Percentiles rank a stretch among this genome's conserved stretches.
These are phyloP conservation scores for Trichomonas gallinae DNA, from an alignment of 208 protist species.

Conservation along the genomic window DNA sequence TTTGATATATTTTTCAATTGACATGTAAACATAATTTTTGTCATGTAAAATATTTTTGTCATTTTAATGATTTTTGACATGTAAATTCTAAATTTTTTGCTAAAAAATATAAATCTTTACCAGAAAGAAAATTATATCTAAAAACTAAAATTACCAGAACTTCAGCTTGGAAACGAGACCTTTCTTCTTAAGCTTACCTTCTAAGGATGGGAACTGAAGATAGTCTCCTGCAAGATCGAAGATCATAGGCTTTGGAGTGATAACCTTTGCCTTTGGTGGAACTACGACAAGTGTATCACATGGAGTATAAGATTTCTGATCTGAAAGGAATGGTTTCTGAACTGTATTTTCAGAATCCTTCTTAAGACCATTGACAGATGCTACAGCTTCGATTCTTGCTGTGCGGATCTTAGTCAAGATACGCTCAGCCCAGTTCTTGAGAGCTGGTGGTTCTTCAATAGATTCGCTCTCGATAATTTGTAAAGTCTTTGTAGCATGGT, in stretches of 20 bases:
- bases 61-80: too few species aligned
- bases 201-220: not conserved
- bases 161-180: not conserved
- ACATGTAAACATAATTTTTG: too few species aligned
- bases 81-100: too few species aligned
- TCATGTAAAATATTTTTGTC: too few species aligned
- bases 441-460: not conserved
- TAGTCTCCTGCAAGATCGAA: not conserved
- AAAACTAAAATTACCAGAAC: slow-evolving; percentile 4
- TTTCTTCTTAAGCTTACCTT: not conserved
- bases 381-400: not conserved
- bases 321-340: not conserved
- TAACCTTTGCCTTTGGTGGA: not conserved
- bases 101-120: too few species aligned
- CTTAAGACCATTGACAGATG: not conserved
- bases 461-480: not conserved
- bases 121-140: not conserved
- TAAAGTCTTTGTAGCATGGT: not conserved
- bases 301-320: not conserved
- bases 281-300: not conserved
- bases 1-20: too few species aligned
- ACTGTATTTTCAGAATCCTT: not conserved
- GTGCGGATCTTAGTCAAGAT: not conserved
- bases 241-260: not conserved
- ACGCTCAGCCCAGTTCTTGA: not conserved